Conservation (phyloP, 1,139 yeast genomes). For the Tardiomyces blankii region DNA sequence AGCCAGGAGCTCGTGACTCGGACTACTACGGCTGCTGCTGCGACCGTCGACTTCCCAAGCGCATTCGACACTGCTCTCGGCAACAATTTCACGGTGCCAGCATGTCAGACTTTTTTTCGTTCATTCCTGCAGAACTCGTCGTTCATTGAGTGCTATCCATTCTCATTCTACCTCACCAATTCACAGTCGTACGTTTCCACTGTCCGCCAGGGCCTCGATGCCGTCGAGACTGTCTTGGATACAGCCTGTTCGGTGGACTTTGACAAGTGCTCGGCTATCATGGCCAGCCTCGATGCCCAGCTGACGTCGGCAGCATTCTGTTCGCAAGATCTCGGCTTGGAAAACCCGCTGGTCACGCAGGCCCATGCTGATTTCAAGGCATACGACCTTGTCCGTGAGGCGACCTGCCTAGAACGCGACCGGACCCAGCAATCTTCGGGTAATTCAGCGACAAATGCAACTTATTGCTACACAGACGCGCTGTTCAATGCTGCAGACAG, state of each 20-base stretch:
- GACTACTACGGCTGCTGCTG: too few relatives aligned
- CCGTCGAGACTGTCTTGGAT: slow-evolving; percentile 18
- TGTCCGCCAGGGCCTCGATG: slow-evolving; percentile 16
- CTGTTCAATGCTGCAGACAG: slow-evolving; percentile 13
- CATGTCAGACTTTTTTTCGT: slow-evolving; percentile 20
- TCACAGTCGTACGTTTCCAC: slow-evolving; percentile 20
- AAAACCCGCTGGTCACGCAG: slow-evolving; percentile 22
- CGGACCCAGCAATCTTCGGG: not conserved
- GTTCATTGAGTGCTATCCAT: slow-evolving; percentile 21
- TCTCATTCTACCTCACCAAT: slow-evolving; percentile 21
- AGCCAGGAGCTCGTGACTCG: too few relatives aligned
- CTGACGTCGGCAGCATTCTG: slow-evolving; percentile 12
- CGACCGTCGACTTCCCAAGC: slow-evolving; percentile 7
- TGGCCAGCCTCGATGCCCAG: slow-evolving; percentile 13
- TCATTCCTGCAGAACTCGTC: slow-evolving; percentile 15
- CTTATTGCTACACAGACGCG: slow-evolving; percentile 23
- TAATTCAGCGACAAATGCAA: not conserved
- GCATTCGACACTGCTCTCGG: slow-evolving; percentile 27
- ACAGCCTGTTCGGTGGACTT: slow-evolving; percentile 19
- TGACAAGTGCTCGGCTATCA: slow-evolving; percentile 14
- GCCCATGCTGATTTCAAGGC: slow-evolving; percentile 21
- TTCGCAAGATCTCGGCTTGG: slow-evolving; percentile 13
- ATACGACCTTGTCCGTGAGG: slow-evolving; percentile 17
- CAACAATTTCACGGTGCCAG: slow-evolving; percentile 16
- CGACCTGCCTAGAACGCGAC: slow-evolving; percentile 17